Conservation (phyloP, 2,329 filamentous ascomycete species). For the Cladosporium sp. region DNA sequence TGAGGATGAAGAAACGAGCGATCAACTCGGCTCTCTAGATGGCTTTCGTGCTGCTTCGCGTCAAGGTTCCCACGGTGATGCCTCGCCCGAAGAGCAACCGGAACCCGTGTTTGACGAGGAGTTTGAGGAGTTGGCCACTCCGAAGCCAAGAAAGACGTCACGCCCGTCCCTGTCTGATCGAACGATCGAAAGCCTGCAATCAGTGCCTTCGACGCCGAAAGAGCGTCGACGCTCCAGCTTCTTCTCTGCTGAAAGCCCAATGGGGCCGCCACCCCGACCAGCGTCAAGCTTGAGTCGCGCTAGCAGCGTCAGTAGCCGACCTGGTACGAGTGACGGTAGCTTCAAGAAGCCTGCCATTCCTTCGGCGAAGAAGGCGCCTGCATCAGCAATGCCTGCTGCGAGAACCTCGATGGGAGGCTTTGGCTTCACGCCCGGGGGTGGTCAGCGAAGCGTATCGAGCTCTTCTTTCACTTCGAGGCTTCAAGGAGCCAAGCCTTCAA, state of each 20-base stretch:
- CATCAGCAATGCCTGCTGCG: conserved; percentile 28
- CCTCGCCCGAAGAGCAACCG: conserved; percentile 1
- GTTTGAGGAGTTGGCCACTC: background rate
- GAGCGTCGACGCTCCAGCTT: conserved; percentile 64
- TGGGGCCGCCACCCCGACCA: conserved; percentile 57
- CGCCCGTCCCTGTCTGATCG: conserved; percentile 67
- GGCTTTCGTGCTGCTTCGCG: conserved; percentile 38
- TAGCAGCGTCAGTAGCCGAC: conserved; percentile 39
- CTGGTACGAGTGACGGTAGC: conserved; percentile 40
- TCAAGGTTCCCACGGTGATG: conserved; percentile 24
- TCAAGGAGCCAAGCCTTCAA: conserved; percentile 14
- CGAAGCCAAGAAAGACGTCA: conserved; percentile 31
- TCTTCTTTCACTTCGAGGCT: conserved; percentile 20
- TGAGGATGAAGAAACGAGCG: conserved; percentile 30
- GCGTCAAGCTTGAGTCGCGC: conserved; percentile 53
- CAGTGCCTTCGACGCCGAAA: conserved; percentile 70
- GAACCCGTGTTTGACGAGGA: conserved; percentile 7
- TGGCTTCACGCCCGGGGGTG: conserved; percentile 18
- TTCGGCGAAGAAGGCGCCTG: conserved; percentile 30
- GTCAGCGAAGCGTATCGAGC: conserved; percentile 26
- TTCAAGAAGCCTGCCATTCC: conserved; percentile 28
- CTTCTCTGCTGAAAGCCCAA: conserved; percentile 57
- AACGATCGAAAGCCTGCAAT: conserved; percentile 76
- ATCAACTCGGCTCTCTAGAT: conserved; percentile 37
- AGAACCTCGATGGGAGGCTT: conserved; percentile 20